A percentile compares a stretch with the other conserved stretches of the same genome.
Conservation (phyloP, 2,329 filamentous ascomycete species). For the Trichoderma koningii region DNA sequence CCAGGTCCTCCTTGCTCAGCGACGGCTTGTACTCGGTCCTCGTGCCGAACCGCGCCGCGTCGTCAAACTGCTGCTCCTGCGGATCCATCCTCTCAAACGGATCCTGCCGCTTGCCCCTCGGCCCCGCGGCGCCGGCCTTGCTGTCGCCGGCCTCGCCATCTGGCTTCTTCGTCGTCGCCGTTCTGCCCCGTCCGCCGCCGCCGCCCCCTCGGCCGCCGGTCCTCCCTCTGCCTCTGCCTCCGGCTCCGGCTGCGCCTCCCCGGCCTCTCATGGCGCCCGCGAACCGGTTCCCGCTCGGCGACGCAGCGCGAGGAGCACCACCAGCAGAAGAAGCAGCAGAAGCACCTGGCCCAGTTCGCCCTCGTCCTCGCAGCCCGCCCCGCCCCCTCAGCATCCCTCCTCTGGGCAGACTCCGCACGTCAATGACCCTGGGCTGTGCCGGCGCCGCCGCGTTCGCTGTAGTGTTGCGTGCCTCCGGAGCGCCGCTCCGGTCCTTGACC, state of each 20-base stretch:
- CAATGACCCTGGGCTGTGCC: conserved; percentile 42
- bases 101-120: conserved; percentile 31
- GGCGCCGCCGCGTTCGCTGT: conserved; percentile 18
- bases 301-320: conserved; percentile 12
- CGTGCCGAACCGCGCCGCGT: conserved; percentile 42
- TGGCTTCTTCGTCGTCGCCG: conserved; percentile 32
- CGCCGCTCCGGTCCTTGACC: conserved; percentile 31
- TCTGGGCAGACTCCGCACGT: conserved; percentile 43
- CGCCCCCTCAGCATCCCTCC: conserved; percentile 35
- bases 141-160: conserved; percentile 31
- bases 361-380: conserved; percentile 34
- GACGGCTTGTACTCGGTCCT: conserved; percentile 39
- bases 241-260: conserved; percentile 26
- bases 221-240: conserved; percentile 5
- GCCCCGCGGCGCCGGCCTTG: conserved; percentile 10
- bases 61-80: conserved; percentile 41
- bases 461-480: conserved; percentile 5
- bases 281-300: conserved; percentile 30
- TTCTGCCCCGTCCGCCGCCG: conserved; percentile 26
- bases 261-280: conserved; percentile 25
- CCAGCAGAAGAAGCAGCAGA: not conserved
- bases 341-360: conserved; percentile 1
- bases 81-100: conserved; percentile 37
- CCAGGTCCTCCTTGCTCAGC: conserved; percentile 39
- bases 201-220: conserved; percentile 29